Percentiles rank a stretch among this genome's conserved stretches.
These are phyloP conservation scores for Boletus rex-veris DNA, from an alignment of 768 basidiomycete genomes.

Conservation along the genomic window DNA sequence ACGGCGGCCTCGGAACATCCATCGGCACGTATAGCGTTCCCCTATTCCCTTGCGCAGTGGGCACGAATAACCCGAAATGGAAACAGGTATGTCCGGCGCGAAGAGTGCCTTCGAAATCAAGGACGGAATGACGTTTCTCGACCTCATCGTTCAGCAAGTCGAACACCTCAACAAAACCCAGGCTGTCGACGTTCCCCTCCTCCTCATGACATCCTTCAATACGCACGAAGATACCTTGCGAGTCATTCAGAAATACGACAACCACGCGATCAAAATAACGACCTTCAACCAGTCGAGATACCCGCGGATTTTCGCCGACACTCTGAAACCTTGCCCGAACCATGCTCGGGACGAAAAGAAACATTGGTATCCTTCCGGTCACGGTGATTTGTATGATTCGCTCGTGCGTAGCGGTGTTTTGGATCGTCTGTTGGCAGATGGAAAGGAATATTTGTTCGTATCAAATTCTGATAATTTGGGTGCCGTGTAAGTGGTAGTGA, in stretches of 20 bases:
- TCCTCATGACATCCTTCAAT: slow-evolving; percentile 99
- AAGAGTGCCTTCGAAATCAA: slow-evolving; percentile 95
- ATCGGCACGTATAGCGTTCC: slow-evolving; percentile 55
- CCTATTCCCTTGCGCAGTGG: background rate
- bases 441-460: slow-evolving; percentile 96
- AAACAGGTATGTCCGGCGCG: slow-evolving; percentile 72
- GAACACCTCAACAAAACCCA: slow-evolving; percentile 57
- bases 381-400: slow-evolving; percentile 95
- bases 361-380: slow-evolving; percentile 95
- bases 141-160: slow-evolving; percentile 90
- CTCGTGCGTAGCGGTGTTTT: slow-evolving; percentile 87
- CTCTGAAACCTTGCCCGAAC: slow-evolving; percentile 79
- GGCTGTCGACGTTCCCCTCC: slow-evolving; percentile 89
- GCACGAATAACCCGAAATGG: background rate
- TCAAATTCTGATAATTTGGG: slow-evolving; percentile 98
- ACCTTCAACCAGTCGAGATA: slow-evolving; percentile 75
- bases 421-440: slow-evolving; percentile 83
- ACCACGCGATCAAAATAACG: slow-evolving; percentile 90
- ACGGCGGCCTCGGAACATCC: slow-evolving; percentile 89
- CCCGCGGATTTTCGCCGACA: slow-evolving; percentile 83
- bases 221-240: slow-evolving; percentile 94
- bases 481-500: slow-evolving; percentile 60
- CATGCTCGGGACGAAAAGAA: slow-evolving; percentile 80
- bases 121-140: slow-evolving; percentile 97
- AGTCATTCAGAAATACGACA: slow-evolving; percentile 95